These are phyloP conservation scores for Claviceps arundinis DNA, from an alignment of 2,329 filamentous ascomycete genomes.

Conservation along the genomic window DNA sequence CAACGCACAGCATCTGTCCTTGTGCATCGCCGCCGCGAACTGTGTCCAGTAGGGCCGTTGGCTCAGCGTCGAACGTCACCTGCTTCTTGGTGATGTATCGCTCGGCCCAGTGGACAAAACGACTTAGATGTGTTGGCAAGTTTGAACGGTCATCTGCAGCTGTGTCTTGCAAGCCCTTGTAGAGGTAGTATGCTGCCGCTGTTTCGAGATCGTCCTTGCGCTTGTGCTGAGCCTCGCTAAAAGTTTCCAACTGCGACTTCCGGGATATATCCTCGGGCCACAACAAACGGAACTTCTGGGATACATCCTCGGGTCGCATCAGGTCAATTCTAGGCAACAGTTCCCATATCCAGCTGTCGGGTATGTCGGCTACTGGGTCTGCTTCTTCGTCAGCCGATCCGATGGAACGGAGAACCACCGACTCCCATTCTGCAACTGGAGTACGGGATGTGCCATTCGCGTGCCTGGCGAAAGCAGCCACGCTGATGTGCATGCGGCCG, in stretches of 20 bases:
- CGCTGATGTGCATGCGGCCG: conserved; percentile 13
- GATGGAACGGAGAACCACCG: conserved; percentile 6
- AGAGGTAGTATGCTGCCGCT: conserved; percentile 11
- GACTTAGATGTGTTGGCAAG: conserved; percentile 11
- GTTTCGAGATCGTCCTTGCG: conserved; percentile 8
- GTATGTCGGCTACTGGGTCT: conserved; percentile 9
- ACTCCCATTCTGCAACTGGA: conserved; percentile 14
- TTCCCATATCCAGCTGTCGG: conserved; percentile 14
- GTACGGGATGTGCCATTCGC: conserved; percentile 1
- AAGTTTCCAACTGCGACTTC: conserved; percentile 1
- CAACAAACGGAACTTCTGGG: conserved; percentile 10
- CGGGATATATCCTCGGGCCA: no score
- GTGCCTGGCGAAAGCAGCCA: conserved; percentile 12
- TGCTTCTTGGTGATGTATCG: conserved; percentile 2
- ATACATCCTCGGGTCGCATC: conserved; percentile 10
- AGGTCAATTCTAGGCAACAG: conserved; percentile 11
- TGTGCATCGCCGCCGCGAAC: conserved; percentile 6
- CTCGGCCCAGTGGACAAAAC: conserved; percentile 10
- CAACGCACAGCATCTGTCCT: conserved; percentile 12
- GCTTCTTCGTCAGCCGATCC: conserved; percentile 3
- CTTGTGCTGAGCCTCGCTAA: conserved; percentile 13
- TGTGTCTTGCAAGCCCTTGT: conserved; percentile 10
- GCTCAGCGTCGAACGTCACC: conserved; percentile 3
- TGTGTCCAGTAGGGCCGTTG: neutral
- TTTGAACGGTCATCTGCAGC: conserved; percentile 9